Conservation (phyloP, 768 basidiomycete species). For the Trametes cinnabarina region DNA sequence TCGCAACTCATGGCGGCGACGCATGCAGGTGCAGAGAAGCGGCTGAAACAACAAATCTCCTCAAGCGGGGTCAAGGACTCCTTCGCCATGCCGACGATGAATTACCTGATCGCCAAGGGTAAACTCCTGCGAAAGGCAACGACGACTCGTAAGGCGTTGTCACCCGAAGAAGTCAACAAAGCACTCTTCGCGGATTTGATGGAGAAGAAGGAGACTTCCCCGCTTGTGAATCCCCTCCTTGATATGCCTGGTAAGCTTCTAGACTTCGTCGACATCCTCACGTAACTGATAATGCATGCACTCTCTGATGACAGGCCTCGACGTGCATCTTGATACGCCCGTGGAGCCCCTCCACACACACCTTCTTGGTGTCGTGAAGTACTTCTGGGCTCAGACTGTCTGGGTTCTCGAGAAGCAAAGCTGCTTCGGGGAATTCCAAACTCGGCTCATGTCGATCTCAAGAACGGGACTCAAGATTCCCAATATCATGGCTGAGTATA, state of each 20-base stretch:
- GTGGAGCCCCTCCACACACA: slow-evolving; percentile 36
- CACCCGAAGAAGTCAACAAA: background rate
- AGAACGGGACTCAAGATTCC: slow-evolving; percentile 28
- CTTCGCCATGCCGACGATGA: slow-evolving; percentile 7
- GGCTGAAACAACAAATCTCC: slow-evolving; percentile 4
- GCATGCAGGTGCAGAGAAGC: slow-evolving; percentile 9
- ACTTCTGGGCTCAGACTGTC: slow-evolving; percentile 30
- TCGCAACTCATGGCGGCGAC: slow-evolving; percentile 7
- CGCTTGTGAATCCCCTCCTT: slow-evolving; percentile 11
- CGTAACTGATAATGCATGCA: background rate
- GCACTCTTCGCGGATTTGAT: background rate
- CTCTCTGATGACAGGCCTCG: slow-evolving; percentile 21
- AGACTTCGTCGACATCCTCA: too few relatives aligned
- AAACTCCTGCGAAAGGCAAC: slow-evolving; percentile 8
- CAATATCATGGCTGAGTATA: slow-evolving; percentile 30
- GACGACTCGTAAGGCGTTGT: background rate
- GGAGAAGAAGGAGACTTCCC: background rate
- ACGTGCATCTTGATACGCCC: slow-evolving; percentile 34
- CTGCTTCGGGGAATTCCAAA: slow-evolving; percentile 23
- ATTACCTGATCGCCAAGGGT: slow-evolving; percentile 8
- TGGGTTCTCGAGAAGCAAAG: slow-evolving; percentile 27
- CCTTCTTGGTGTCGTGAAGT: slow-evolving; percentile 36
- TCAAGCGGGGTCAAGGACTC: slow-evolving; percentile 14
- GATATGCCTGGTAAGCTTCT: slow-evolving; percentile 5
- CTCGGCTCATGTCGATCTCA: slow-evolving; percentile 25